phyloP scores from a whole-genome alignment of 306 rosid genomes.

The Oemleria cerasiformis region DNA sequence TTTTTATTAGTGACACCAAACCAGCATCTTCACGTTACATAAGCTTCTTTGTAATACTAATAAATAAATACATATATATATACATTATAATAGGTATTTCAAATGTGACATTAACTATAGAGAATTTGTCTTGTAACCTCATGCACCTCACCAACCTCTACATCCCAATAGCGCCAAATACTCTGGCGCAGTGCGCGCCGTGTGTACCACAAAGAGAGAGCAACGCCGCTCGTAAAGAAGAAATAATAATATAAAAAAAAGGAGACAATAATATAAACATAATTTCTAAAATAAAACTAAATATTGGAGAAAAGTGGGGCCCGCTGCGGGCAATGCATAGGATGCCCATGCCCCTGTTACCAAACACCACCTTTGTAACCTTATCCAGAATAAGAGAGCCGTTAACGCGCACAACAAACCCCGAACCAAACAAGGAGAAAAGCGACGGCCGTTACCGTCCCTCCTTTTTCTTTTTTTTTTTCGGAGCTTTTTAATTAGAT shows the following conservation, averaged over 20 bases:
- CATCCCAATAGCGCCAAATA: neutral
- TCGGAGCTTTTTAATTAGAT: neutral
- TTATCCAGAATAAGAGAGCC: neutral
- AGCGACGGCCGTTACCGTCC: constrained; percentile 8
- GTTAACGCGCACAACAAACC: constrained; percentile 4
- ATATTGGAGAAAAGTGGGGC: too few relatives aligned
- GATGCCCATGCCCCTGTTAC: constrained; percentile 5
- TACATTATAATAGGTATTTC: too few relatives aligned
- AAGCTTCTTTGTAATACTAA: too few relatives aligned
- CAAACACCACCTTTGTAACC: neutral
- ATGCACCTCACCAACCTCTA: neutral
- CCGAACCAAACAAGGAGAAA: neutral
- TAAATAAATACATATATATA: too few relatives aligned
- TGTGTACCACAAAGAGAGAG: constrained; percentile 2
- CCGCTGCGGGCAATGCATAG: too few relatives aligned
- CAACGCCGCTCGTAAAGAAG: constrained; percentile 6
- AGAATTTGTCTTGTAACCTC: too few relatives aligned
- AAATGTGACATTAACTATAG: too few relatives aligned
- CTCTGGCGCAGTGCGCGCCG: constrained; percentile 14
- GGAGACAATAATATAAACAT: neutral
- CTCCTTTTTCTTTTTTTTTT: neutral
- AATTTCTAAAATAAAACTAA: neutral
- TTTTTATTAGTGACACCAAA: too few relatives aligned
- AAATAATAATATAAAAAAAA: neutral
- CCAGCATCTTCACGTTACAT: too few relatives aligned